These are phyloP conservation scores for Aspergillus cristatus DNA, from an alignment of 495 filamentous ascomycete genomes.

Conservation along the genomic window DNA sequence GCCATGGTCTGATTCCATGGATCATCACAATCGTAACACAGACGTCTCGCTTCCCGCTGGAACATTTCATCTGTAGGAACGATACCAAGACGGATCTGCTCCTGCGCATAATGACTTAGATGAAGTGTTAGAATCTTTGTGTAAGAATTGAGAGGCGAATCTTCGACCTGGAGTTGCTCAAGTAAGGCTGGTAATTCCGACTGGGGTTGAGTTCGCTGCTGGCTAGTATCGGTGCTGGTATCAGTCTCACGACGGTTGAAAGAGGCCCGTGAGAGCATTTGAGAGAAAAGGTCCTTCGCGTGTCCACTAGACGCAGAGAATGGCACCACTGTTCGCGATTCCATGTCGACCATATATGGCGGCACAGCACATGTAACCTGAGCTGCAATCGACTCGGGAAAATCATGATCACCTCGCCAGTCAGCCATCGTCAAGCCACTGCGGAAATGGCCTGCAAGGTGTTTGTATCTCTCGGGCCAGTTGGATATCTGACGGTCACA, in stretches of 20 bases:
- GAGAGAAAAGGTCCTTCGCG: constrained; percentile 10
- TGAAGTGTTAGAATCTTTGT: constrained; percentile 12
- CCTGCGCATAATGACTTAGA: constrained; percentile 39
- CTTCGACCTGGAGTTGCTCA: background rate
- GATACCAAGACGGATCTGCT: constrained; percentile 33
- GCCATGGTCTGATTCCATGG: constrained; percentile 55
- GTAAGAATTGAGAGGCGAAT: constrained; percentile 8
- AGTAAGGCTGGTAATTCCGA: background rate
- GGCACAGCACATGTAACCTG: constrained; percentile 56
- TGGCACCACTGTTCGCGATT: constrained; percentile 16
- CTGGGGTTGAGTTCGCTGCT: background rate
- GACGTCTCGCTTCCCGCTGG: constrained; percentile 45
- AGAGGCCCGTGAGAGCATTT: constrained; percentile 12
- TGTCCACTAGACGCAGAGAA: constrained; percentile 14
- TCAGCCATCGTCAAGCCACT: constrained; percentile 53
- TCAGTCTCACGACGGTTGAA: background rate
- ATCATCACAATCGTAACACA: constrained; percentile 52
- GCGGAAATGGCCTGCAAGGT: constrained; percentile 57
- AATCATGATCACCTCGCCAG: constrained; percentile 63
- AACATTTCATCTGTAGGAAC: constrained; percentile 47
- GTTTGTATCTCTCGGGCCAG: constrained; percentile 52
- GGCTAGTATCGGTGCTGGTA: no score
- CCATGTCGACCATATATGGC: constrained; percentile 32
- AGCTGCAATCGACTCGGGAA: constrained; percentile 50
- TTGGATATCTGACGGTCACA: constrained; percentile 49